These are phyloP conservation scores for Chrysopogon serrulatus DNA, from an alignment of 176 grass and related monocot genomes.

Conservation along the genomic window DNA sequence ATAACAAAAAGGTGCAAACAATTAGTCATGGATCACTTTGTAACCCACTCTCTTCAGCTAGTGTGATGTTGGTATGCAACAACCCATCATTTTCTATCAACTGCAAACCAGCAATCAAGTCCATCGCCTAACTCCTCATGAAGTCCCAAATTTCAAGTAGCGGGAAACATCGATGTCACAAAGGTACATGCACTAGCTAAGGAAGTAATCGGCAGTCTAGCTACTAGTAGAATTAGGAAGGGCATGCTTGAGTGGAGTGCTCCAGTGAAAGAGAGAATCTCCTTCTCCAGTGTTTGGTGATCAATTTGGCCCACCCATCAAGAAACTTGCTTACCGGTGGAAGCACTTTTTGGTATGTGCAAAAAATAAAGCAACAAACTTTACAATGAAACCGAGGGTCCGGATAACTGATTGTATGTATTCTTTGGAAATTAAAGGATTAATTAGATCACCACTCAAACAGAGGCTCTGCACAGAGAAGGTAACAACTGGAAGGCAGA, in stretches of 20 bases:
- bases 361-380: background rate
- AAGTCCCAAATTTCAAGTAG: background rate
- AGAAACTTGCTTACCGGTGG: background rate
- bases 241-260: background rate
- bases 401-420: background rate
- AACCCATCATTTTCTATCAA: background rate
- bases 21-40: background rate
- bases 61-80: background rate
- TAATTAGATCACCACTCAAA: background rate
- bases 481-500: background rate
- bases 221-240: background rate
- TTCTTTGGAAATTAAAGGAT: background rate
- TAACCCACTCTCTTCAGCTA: slow-evolving; percentile 12
- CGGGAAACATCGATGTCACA: background rate
- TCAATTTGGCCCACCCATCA: background rate
- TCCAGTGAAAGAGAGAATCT: slow-evolving; percentile 28
- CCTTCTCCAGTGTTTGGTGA: background rate
- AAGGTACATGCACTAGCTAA: background rate
- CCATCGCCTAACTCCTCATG: background rate
- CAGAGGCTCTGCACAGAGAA: background rate
- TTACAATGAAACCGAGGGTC: background rate
- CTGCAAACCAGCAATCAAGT: background rate
- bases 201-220: background rate
- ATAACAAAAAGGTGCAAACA: background rate
- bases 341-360: background rate